phyloP scores from a whole-genome alignment of 495 filamentous ascomycete species.

The Geopyxis carbonaria region DNA sequence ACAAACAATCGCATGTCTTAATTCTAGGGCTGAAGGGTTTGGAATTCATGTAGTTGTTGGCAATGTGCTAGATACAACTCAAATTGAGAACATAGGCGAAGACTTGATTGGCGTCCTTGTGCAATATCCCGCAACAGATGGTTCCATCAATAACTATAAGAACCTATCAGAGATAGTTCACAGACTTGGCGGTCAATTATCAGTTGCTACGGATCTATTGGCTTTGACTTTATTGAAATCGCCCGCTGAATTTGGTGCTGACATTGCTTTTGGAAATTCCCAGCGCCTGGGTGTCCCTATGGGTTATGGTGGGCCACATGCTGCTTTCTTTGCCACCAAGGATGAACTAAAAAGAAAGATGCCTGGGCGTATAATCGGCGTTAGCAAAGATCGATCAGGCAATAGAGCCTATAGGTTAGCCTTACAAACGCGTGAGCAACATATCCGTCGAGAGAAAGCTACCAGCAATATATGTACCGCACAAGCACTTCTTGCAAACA shows the following conservation, averaged over 20 bases:
- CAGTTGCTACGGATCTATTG: constrained; percentile 79
- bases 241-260: constrained; percentile 89
- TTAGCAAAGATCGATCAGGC: constrained; percentile 82
- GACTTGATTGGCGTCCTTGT: constrained; percentile 80
- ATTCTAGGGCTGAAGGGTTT: constrained; percentile 83
- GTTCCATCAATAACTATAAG: constrained; percentile 60
- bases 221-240: constrained; percentile 81
- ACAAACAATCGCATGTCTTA: constrained; percentile 75
- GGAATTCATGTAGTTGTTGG: constrained; percentile 60
- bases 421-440: constrained; percentile 89
- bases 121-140: constrained; percentile 88
- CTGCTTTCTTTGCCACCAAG: constrained; percentile 86
- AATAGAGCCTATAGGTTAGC: constrained; percentile 73
- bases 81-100: constrained; percentile 51
- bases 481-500: constrained; percentile 87
- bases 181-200: constrained; percentile 60
- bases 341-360: constrained; percentile 96
- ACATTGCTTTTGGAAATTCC: constrained; percentile 93
- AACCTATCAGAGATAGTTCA: constrained; percentile 61
- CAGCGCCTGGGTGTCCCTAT: constrained; percentile 89
- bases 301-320: constrained; percentile 88
- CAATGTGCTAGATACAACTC: constrained; percentile 46
- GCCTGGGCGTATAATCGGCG: constrained; percentile 77
- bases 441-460: constrained; percentile 93
- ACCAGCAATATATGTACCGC: constrained; percentile 98